Percentiles rank a stretch among this genome's conserved stretches.
Evolutionary conservation across 176 grass and related monocot genomes (phyloP).

Genomic region (Otatea glauca): DNA sequence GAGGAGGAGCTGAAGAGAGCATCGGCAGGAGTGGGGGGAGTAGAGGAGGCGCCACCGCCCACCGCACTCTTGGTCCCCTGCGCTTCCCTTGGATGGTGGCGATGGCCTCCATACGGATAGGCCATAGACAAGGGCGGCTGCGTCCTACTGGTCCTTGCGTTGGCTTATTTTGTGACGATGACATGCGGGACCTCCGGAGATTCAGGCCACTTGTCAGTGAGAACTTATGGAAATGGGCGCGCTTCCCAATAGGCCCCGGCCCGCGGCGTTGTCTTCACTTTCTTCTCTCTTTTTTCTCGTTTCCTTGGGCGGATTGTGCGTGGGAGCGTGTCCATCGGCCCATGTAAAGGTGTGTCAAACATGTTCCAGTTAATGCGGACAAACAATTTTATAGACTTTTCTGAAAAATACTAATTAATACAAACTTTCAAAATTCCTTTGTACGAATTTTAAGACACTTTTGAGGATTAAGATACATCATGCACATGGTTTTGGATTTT

Average conservation of each 20-base stretch:
- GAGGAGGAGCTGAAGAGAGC: constrained; percentile 18
- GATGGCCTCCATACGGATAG: constrained; percentile 40
- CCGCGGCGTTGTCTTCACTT: not conserved
- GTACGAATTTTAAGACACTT: no score
- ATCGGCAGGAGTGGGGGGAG: constrained; percentile 9
- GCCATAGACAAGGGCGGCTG: not conserved
- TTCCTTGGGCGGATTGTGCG: not conserved
- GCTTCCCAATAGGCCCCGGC: not conserved
- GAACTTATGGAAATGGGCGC: not conserved
- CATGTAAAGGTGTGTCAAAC: not conserved
- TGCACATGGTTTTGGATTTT: no score
- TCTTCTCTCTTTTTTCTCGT: not conserved
- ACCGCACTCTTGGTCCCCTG: not conserved
- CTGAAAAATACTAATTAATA: no score
- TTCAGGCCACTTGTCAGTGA: not conserved
- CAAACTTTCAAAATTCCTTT: no score
- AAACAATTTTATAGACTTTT: no score
- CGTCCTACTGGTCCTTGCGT: not conserved
- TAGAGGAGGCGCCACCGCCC: not conserved
- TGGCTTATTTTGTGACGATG: not conserved
- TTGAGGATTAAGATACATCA: no score
- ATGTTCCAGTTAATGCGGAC: not conserved
- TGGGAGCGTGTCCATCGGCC: not conserved
- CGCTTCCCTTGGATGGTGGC: constrained; percentile 34
- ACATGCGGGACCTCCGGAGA: not conserved